These are phyloP conservation scores for Pleurotus pulmonarius DNA, from an alignment of 768 basidiomycete genomes.

Conservation along the genomic window DNA sequence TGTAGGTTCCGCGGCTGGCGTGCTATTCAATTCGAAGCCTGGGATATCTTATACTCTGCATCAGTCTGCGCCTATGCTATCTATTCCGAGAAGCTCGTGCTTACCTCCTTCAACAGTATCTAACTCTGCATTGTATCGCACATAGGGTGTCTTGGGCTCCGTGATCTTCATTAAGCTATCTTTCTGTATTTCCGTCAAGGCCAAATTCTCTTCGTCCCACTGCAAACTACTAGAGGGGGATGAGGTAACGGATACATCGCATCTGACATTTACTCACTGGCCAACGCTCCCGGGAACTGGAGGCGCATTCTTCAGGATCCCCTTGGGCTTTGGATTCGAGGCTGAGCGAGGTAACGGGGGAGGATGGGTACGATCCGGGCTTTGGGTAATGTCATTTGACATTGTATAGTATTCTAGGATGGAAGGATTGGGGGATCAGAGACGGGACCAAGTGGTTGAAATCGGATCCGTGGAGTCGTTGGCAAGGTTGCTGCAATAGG, in stretches of 20 bases:
- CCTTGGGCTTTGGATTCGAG: conserved; percentile 75
- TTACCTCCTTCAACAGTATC: conserved; percentile 82
- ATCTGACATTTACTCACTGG: conserved; percentile 41
- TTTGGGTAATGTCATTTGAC: background rate
- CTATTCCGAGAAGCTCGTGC: conserved; percentile 13
- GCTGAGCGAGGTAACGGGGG: conserved; percentile 57
- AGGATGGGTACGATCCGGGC: conserved; percentile 35
- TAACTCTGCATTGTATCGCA: conserved; percentile 85
- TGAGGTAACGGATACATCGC: conserved; percentile 9
- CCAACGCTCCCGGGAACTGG: conserved; percentile 34
- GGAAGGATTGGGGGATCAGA: background rate
- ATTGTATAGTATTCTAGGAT: background rate
- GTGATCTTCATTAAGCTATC: conserved; percentile 98
- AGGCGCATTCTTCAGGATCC: conserved; percentile 83
- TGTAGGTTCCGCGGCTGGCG: background rate
- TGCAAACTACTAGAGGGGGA: conserved; percentile 58
- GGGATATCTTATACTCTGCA: conserved; percentile 66
- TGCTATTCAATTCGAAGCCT: conserved; percentile 55
- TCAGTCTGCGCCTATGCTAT: background rate
- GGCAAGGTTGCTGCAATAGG: background rate
- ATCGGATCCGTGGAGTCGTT: background rate
- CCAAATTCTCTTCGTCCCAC: conserved; percentile 95
- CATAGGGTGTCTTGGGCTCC: conserved; percentile 96
- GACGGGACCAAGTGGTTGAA: too few relatives aligned
- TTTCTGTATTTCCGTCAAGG: conserved; percentile 89